Evolutionary conservation across 177 flowering plant genomes (phyloP).

Genomic region (Vitis hybrid): DNA sequence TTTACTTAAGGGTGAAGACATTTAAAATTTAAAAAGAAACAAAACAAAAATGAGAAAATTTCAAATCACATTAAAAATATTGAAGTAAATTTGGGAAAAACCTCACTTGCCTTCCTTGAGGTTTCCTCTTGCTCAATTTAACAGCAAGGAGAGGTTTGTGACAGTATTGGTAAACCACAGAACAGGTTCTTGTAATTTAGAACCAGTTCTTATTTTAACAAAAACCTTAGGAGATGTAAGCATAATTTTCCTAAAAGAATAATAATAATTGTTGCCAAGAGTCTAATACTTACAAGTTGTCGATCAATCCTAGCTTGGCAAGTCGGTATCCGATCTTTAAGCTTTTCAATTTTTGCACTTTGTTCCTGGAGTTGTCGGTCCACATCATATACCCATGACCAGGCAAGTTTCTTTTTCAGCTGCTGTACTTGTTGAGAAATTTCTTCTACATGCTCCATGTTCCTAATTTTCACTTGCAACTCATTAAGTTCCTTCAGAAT

Average conservation of each 20-base stretch:
- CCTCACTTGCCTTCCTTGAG: too few species aligned
- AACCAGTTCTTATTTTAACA: not conserved
- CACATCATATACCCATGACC: slow-evolving; percentile 83
- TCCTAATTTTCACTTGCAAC: slow-evolving; percentile 71
- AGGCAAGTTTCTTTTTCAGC: slow-evolving; percentile 79
- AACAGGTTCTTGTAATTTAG: not conserved
- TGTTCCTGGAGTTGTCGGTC: slow-evolving; percentile 59
- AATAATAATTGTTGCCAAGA: not conserved
- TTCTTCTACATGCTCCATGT: slow-evolving; percentile 86
- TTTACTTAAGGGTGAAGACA: too few species aligned
- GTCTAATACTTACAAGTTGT: slow-evolving; percentile 45
- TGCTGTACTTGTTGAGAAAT: slow-evolving; percentile 60
- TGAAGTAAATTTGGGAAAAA: too few species aligned
- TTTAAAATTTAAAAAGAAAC: too few species aligned
- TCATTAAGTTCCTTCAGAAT: slow-evolving; percentile 63
- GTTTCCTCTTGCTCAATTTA: too few species aligned
- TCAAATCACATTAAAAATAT: too few species aligned
- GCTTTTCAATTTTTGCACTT: slow-evolving; percentile 47
- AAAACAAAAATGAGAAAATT: too few species aligned
- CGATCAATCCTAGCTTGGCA: slow-evolving; percentile 75
- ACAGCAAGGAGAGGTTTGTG: too few species aligned
- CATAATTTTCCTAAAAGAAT: not conserved
- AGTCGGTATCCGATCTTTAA: slow-evolving; percentile 65
- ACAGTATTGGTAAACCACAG: too few species aligned
- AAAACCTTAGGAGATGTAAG: too few species aligned